A percentile compares a stretch with the other conserved stretches of the same genome.
Conservation (phyloP, 768 basidiomycete genomes). For the Boletus barrowsii region DNA sequence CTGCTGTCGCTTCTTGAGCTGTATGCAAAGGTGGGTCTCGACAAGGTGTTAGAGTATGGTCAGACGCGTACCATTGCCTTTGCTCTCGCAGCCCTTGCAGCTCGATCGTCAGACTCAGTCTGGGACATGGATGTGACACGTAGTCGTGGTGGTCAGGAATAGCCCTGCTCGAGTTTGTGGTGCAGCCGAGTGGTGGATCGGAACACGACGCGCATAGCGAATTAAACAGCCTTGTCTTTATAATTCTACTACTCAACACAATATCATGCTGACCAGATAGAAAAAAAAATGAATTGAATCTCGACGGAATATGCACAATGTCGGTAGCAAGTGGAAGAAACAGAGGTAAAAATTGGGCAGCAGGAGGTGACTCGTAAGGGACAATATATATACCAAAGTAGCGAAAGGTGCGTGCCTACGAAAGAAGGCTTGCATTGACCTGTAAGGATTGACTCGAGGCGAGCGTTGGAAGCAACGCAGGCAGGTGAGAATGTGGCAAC, state of each 20-base stretch:
- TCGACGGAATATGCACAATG: slow-evolving; percentile 45
- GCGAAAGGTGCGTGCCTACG: slow-evolving; percentile 30
- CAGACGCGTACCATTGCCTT: slow-evolving; percentile 66
- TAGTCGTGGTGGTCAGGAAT: slow-evolving; percentile 1
- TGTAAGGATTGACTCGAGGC: slow-evolving; percentile 66
- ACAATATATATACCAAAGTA: slow-evolving; percentile 37
- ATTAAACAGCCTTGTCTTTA: not conserved
- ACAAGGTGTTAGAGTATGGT: not conserved
- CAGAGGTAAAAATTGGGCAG: slow-evolving; percentile 33
- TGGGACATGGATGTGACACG: slow-evolving; percentile 20
- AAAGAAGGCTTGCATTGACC: slow-evolving; percentile 36
- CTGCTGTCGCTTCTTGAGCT: slow-evolving; percentile 83
- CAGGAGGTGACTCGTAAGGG: slow-evolving; percentile 31
- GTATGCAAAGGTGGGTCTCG: slow-evolving; percentile 9
- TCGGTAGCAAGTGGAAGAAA: slow-evolving; percentile 35
- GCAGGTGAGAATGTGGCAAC: slow-evolving; percentile 55
- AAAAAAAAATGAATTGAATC: slow-evolving; percentile 35
- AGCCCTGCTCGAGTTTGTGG: slow-evolving; percentile 1
- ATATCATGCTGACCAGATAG: not conserved
- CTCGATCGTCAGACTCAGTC: slow-evolving; percentile 68
- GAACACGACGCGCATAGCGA: slow-evolving; percentile 4
- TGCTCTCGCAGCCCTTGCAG: slow-evolving; percentile 78
- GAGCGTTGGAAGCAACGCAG: slow-evolving; percentile 43
- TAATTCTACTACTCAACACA: slow-evolving; percentile 7
- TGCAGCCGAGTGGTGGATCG: not conserved